Evolutionary conservation across 2,329 filamentous ascomycete species (phyloP), one percentile per base, ranked within the genome.

Genomic region (Orbilia ellipsospora): DNA sequence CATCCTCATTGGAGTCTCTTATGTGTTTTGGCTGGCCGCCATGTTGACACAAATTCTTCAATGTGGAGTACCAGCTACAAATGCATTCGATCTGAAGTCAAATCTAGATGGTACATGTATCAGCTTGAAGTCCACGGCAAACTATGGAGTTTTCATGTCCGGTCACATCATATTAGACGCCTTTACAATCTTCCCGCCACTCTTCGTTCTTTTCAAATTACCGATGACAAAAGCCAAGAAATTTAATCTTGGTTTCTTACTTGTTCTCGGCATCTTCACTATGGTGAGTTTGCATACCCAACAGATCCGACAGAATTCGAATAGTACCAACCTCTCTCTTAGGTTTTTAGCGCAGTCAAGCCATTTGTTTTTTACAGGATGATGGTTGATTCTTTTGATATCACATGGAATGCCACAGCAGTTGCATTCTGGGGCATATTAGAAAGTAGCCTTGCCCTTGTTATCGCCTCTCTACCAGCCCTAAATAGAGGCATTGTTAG

Each of bases 391-490:
- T 68, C 62, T 4, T 74, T 68, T 51, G 70, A 74, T 28, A 74
- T 74, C 16, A 74, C 70, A 10, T 68, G 70, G 70, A 63, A 74
- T 36, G 64, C 63, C 0, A 64, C 59, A 50, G 63, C 70, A 1
- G 63, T 74, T 28, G 70, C 63, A 7, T 68, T 74, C 51, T 68
- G 64, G 56, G 70, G 70, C 2, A 68, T 74, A 48, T 48, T 74
- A 4, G 70, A 74, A 56, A 74, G 70, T 16, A 74, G 70, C 16
- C 51, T 74, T 36, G 70, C 70, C 15, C 42, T 68, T 1, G 26
- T 60, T 0, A 68, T 74, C 8, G 70, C 70, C 12, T 74, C 23
- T 13, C 63, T 74, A 2, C 70, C 70, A 18, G 68, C 68, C 1
- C 51, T 73, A 8, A 73, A 73, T 52, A 51, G 67, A 52, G 59